Evolutionary conservation across 345 rosid species (phyloP), one percentile per base, ranked within the genome.

Genomic region (Cardamine occulta): DNA sequence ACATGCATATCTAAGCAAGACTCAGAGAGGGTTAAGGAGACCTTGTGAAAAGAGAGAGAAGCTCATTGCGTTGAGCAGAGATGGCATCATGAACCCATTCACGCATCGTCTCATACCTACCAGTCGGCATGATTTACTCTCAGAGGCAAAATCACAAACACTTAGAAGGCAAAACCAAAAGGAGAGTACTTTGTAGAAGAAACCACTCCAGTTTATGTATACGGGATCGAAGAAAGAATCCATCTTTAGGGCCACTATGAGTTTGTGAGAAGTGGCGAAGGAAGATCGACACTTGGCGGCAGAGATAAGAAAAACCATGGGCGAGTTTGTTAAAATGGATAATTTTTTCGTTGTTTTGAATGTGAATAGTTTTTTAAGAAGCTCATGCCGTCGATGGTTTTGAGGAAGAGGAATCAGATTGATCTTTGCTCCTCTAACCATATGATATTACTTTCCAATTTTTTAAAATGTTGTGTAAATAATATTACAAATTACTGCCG

Each of bases 41-140:
- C 91, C 89, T 85, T 78, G 88, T 78, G 78, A 87, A 80, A 29
- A 85, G 86, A 71, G 85, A 85, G 63, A 85, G 84, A 31, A 87
- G 80, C 74, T 84, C 85, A 67, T 81, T 82, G 23, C 79, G 83
- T 62, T 84, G 74, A 75, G 82, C 85, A 62, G 83, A 78, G 70
- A 87, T 78, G 17, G 85, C 70, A 40, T 84, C 85, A 45, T 78
- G 83, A 35, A 87, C 61, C 64, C 83, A 66, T 56, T 85, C 91
- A 54, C 87, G 71, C 85, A 81, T 84, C 19, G 75, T 75, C 49
- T 65, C 81, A 4, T 58, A 82, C 74, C 77, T 74, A 47, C 68
- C 68, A 10, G 53, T 39, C 18, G 84, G 82, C 82, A 68, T 80
- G 62, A 48, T 55, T 54, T 8, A 12, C 23, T 60, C 58, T 75